Conservation (phyloP, 208 protist species). For the Trypanosoma conorhini region DNA sequence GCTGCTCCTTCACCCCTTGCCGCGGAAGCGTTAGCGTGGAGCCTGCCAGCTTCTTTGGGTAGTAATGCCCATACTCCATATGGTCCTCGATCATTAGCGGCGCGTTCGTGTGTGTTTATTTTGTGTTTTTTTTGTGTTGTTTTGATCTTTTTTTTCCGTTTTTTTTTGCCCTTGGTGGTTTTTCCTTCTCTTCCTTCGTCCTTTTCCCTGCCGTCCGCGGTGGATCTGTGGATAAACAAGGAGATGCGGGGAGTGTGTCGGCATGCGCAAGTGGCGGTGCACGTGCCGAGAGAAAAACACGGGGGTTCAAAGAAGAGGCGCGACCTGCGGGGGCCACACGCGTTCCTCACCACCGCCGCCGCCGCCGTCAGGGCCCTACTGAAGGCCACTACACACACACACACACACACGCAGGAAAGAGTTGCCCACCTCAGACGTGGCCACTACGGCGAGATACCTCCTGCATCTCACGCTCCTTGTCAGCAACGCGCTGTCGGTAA, state of each 20-base stretch:
- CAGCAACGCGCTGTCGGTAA: constrained; percentile 69
- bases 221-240: neutral
- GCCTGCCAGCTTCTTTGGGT: constrained; percentile 72
- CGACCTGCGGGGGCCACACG: neutral
- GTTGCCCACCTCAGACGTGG: neutral
- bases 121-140: constrained; percentile 7
- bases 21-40: constrained; percentile 71
- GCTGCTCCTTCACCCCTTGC: constrained; percentile 68
- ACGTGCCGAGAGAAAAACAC: neutral
- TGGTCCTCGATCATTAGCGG: constrained; percentile 83
- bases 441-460: constrained; percentile 5
- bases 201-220: neutral
- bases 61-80: constrained; percentile 71
- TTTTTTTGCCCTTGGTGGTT: neutral
- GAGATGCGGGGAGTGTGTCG: neutral
- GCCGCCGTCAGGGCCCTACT: neutral
- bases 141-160: constrained; percentile 1
- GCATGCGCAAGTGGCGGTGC: neutral
- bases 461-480: constrained; percentile 59
- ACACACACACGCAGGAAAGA: constrained; percentile 8
- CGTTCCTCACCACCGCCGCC: neutral
- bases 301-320: neutral
- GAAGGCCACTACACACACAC: neutral
- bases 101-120: neutral
- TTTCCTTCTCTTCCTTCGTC: neutral